Percentiles rank a stretch among this genome's conserved stretches.
These are phyloP conservation scores for Phytopythium ostracodes DNA, from an alignment of 352 stramenopile genomes.

Conservation along the genomic window DNA sequence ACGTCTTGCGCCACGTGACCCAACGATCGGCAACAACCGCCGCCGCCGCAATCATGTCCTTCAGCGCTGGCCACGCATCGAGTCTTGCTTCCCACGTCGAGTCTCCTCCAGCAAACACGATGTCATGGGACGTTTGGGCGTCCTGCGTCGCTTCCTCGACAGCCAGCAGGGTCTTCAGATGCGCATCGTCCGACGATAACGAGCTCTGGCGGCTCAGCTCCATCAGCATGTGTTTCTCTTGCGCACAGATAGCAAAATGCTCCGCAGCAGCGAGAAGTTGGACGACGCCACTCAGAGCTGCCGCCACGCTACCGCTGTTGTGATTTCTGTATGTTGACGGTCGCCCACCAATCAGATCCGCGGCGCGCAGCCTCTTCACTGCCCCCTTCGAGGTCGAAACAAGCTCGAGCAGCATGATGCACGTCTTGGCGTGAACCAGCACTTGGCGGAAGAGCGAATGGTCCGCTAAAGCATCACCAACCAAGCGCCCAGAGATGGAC, in stretches of 20 bases:
- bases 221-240: constrained; percentile 1
- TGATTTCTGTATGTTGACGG: not conserved
- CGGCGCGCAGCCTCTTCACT: constrained; percentile 38
- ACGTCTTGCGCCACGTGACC: not conserved
- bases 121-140: not conserved
- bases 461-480: not conserved
- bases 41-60: not conserved
- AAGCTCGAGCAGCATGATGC: constrained; percentile 30
- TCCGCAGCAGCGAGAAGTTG: not conserved
- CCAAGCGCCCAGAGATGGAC: not conserved
- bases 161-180: not conserved
- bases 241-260: not conserved
- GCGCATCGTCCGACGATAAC: too few relatives aligned
- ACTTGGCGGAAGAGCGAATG: constrained; percentile 19
- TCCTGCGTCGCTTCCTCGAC: not conserved
- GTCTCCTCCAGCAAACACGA: not conserved
- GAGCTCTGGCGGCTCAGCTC: not conserved
- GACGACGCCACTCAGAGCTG: not conserved
- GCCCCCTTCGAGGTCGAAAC: constrained; percentile 46
- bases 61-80: not conserved
- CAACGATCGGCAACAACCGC: not conserved
- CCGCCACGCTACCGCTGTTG: not conserved
- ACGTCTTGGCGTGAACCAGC: constrained; percentile 17
- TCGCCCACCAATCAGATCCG: constrained; percentile 13
- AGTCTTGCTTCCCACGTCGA: not conserved